A percentile compares a stretch with the other conserved stretches of the same genome.
phyloP scores from a whole-genome alignment of 1,284 basidiomycete species.

The Pseudozyma sp. region DNA sequence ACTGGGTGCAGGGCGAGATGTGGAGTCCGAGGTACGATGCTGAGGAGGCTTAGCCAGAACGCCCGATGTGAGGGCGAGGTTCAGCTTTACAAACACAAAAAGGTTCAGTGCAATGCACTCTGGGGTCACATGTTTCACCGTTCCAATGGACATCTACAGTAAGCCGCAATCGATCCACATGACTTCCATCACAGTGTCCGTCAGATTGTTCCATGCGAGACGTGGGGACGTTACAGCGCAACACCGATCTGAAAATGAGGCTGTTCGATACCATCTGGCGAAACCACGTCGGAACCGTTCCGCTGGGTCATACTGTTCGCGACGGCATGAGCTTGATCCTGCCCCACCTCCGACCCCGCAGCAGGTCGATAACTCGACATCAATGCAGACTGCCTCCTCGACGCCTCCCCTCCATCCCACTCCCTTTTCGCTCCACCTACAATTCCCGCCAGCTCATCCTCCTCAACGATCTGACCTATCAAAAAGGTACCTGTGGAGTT shows the following conservation, averaged over 20 bases:
- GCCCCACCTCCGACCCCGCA: neutral
- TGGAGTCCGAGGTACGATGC: slow-evolving; percentile 61
- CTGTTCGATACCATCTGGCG: neutral
- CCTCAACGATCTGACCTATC: slow-evolving; percentile 21
- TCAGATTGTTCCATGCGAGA: no score
- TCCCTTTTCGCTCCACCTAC: neutral
- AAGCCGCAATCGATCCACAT: no score
- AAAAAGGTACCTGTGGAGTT: neutral
- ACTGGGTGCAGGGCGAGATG: slow-evolving; percentile 65
- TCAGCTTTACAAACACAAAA: no score
- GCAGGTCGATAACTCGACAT: slow-evolving; percentile 11
- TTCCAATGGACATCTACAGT: no score
- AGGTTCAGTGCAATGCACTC: no score
- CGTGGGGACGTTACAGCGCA: neutral
- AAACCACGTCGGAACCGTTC: neutral
- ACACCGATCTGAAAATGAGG: neutral
- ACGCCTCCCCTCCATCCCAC: neutral
- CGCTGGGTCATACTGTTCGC: neutral
- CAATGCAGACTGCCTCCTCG: slow-evolving; percentile 10
- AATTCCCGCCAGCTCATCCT: slow-evolving; percentile 7
- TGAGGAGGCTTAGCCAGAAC: slow-evolving; percentile 1
- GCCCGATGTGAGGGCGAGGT: no score
- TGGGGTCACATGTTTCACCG: no score
- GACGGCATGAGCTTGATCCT: no score
- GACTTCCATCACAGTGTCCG: no score